phyloP scores from a whole-genome alignment of 331 rosid species.

The Quercus tomentella region DNA sequence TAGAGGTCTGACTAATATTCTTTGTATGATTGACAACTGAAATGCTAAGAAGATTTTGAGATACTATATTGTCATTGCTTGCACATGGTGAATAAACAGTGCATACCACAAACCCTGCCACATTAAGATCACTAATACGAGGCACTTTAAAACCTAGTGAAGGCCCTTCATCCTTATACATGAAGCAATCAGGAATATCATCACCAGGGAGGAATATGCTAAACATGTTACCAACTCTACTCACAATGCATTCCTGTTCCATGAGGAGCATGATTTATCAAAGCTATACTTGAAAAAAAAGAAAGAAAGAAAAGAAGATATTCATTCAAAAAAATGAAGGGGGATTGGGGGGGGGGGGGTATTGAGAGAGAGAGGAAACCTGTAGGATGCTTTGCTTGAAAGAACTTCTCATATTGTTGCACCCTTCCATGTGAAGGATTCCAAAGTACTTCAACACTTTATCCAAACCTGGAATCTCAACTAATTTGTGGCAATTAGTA shows the following conservation, averaged over 20 bases:
- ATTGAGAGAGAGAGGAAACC: background rate
- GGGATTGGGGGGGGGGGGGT: no score
- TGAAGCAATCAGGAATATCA: constrained; percentile 2
- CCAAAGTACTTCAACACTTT: background rate
- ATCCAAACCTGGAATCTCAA: constrained; percentile 8
- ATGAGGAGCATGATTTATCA: background rate
- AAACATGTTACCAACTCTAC: background rate
- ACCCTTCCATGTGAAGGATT: constrained; percentile 20
- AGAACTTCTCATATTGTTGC: background rate
- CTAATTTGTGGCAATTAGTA: background rate
- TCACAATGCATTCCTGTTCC: background rate
- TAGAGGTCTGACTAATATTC: no score
- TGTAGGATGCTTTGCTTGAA: constrained; percentile 10
- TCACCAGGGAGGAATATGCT: background rate
- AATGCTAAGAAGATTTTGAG: no score
- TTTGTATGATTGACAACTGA: no score
- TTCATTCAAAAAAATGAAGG: no score
- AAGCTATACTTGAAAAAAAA: background rate
- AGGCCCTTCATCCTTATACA: background rate
- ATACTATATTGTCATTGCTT: no score
- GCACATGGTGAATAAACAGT: no score
- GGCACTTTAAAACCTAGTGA: background rate
- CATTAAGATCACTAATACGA: no score
- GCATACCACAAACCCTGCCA: no score
- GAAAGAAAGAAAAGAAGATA: background rate